phyloP scores from a whole-genome alignment of 1,139 yeast species.

The Kurtzmaniella quercitrusa region DNA sequence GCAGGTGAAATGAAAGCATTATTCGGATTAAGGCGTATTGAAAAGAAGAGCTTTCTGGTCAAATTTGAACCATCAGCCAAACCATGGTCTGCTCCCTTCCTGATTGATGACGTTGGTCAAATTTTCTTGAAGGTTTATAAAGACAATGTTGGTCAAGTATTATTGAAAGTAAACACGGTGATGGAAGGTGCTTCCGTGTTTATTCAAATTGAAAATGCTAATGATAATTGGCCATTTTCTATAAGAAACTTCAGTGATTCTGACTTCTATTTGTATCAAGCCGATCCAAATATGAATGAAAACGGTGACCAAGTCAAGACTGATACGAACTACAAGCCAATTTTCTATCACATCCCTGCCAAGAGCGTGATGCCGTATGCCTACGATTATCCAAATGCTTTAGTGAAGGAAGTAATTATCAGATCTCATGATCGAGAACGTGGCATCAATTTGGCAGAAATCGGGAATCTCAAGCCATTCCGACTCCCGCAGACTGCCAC shows the following conservation, averaged over 20 bases:
- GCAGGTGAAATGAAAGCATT: slow-evolving; percentile 57
- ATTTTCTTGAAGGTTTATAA: slow-evolving; percentile 66
- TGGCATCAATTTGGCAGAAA: slow-evolving; percentile 81
- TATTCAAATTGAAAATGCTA: slow-evolving; percentile 68
- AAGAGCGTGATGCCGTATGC: slow-evolving; percentile 97
- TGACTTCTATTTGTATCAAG: slow-evolving; percentile 82
- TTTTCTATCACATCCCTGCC: slow-evolving; percentile 77
- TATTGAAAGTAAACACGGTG: slow-evolving; percentile 68
- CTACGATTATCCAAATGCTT: slow-evolving; percentile 94
- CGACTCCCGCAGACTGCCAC: slow-evolving; percentile 49
- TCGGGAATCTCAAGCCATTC: slow-evolving; percentile 88
- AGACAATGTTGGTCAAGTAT: slow-evolving; percentile 58
- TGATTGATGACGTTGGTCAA: slow-evolving; percentile 79
- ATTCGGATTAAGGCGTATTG: slow-evolving; percentile 51
- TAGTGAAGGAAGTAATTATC: slow-evolving; percentile 72
- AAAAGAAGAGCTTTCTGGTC: slow-evolving; percentile 51
- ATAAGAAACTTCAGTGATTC: slow-evolving; percentile 82
- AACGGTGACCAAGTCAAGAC: slow-evolving; percentile 57
- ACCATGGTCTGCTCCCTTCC: slow-evolving; percentile 87
- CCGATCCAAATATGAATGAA: slow-evolving; percentile 74
- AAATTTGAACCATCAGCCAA: slow-evolving; percentile 57
- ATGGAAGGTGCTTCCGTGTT: slow-evolving; percentile 81
- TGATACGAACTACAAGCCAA: slow-evolving; percentile 58
- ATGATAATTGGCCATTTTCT: slow-evolving; percentile 86
- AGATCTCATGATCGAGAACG: slow-evolving; percentile 73